Evolutionary conservation across 1,284 basidiomycete genomes (phyloP), one percentile per base, ranked within the genome.

Genomic region (Ustilago bromivora): DNA sequence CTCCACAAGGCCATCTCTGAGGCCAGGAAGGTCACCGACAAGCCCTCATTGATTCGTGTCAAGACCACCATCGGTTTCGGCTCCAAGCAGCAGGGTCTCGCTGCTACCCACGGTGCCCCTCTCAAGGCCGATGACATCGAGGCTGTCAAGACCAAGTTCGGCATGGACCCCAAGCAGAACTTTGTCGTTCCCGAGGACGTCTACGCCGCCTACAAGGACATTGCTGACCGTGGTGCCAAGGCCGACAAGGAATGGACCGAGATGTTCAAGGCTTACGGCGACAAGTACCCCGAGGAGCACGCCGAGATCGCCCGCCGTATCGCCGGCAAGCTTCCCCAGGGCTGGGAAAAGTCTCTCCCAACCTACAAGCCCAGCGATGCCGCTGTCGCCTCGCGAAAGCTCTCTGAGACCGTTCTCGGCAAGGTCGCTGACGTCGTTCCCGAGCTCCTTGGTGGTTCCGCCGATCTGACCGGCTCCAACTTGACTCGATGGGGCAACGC

Each of bases 1-100:
- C 96, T 98, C 82, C 90, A 91, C 88, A 89, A 91, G 63, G 93
- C 95, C 65, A 92, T 98, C 80, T 90, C 89, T 59, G 89, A 92
- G 85, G 94, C 92, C 62, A 91, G 91, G 82, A 88, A 90, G 86
- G 91, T 91, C 86, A 92, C 90, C 86, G 89, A 85, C 88, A 94
- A 95, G 88, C 95, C 95, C 54, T 94, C 94, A 43, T 88, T 98
- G 82, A 93, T 97, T 87, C 90, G 91, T 78, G 88, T 96, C 68
- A 91, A 90, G 86, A 98, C 96, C 72, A 96, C 93, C 71, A 98
- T 98, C 79, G 95, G 95, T 62, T 98, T 90, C 86, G 95, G 96
- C 72, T 97, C 95, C 55, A 93, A 93, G 89, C 90, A 91, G 85
- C 92, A 95, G 88, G 95, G 95, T 80, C 94, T 93, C 19, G 94